Evolutionary conservation across 306 rosid genomes (phyloP).

Genomic region (Sechiopsis laciniata): DNA sequence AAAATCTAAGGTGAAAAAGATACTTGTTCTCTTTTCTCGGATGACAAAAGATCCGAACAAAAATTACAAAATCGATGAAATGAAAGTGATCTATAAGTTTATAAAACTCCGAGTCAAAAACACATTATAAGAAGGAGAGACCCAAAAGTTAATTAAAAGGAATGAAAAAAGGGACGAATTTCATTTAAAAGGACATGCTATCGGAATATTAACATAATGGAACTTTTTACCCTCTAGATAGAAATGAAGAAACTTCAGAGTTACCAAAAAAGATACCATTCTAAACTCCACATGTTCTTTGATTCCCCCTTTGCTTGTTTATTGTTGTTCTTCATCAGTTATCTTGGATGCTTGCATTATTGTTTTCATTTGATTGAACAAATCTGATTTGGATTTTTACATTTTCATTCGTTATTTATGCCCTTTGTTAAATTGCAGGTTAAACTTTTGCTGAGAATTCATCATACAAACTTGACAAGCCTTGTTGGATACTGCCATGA

Average conservation of each 20-base stretch:
- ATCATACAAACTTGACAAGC: slow-evolving; percentile 29
- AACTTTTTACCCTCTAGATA: neutral
- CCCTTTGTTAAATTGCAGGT: slow-evolving; percentile 17
- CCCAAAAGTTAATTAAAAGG: no score
- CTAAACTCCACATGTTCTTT: neutral
- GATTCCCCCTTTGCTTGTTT: neutral
- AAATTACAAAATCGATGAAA: no score
- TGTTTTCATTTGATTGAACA: slow-evolving; percentile 3
- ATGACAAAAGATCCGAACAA: no score
- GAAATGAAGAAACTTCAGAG: neutral
- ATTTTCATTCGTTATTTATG: neutral
- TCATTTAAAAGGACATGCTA: no score
- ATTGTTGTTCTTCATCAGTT: neutral
- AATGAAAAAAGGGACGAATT: no score
- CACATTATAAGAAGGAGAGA: no score
- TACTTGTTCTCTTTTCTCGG: no score
- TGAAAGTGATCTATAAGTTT: no score
- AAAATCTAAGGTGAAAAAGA: no score
- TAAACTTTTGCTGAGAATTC: slow-evolving; percentile 29
- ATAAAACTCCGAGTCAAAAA: no score
- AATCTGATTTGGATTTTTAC: neutral
- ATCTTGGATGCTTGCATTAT: neutral
- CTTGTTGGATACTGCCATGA: slow-evolving; percentile 30
- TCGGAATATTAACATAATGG: neutral
- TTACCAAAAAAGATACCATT: no score